Conservation (phyloP, 371 early-diverging fungal species). For the Blakeslea trispora region DNA sequence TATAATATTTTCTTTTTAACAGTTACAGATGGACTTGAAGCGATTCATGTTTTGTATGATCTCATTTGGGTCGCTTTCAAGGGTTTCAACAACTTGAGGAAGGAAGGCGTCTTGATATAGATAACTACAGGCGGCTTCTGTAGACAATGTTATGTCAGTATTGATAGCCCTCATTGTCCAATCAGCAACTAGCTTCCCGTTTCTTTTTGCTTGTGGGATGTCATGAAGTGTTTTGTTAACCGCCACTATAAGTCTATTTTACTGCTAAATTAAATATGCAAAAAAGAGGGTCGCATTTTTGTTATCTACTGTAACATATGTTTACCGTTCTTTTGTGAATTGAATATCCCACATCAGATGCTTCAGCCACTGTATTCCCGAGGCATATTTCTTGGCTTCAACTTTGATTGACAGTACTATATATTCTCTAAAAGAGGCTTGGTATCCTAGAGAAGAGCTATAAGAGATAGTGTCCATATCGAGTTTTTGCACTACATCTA, state of each 20-base stretch:
- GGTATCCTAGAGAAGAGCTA: conserved; percentile 38
- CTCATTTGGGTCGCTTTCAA: conserved; percentile 32
- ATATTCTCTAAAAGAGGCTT: conserved; percentile 42
- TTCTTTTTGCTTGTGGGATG: conserved; percentile 54
- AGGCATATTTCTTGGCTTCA: conserved; percentile 46
- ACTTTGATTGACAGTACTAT: conserved; percentile 47
- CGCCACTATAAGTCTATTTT: conserved; percentile 42
- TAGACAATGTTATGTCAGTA: conserved; percentile 46
- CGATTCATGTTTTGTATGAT: conserved; percentile 44
- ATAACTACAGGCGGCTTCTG: conserved; percentile 39
- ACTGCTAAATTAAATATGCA: too few species aligned
- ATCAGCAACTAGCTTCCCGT: conserved; percentile 47
- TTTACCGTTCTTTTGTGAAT: conserved; percentile 47
- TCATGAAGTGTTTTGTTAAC: conserved; percentile 54
- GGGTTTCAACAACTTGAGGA: conserved; percentile 39
- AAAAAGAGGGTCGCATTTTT: background rate
- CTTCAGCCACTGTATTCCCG: conserved; percentile 50
- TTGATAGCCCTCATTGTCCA: conserved; percentile 40
- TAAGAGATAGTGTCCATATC: conserved; percentile 54
- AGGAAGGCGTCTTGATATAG: conserved; percentile 50
- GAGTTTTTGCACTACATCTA: conserved; percentile 49
- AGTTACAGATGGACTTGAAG: conserved; percentile 49
- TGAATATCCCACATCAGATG: conserved; percentile 51
- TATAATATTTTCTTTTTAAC: too few species aligned
- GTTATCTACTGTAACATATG: background rate